phyloP scores from a whole-genome alignment of 73 alveolate genomes.

The Breviolum minutum region DNA sequence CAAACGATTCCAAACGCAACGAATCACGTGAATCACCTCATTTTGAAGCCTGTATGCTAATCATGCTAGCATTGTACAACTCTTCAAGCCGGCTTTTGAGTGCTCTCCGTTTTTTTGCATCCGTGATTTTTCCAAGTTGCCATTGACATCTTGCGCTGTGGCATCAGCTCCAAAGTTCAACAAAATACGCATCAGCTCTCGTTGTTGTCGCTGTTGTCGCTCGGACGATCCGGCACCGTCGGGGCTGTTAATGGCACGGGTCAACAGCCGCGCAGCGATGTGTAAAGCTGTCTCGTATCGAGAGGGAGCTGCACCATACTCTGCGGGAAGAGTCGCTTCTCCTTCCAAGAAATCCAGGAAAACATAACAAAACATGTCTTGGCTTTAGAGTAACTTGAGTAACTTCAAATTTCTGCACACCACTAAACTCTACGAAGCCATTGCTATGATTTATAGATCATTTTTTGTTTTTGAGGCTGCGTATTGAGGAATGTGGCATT shows the following conservation, averaged over 20 bases:
- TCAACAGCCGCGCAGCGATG: conserved; percentile 60
- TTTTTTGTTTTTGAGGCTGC: too few relatives aligned
- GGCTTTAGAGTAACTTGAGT: not conserved
- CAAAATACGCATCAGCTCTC: conserved; percentile 67
- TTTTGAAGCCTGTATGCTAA: not conserved
- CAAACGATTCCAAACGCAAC: too few relatives aligned
- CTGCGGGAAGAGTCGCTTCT: conserved; percentile 83
- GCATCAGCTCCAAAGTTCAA: conserved; percentile 61
- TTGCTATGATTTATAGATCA: too few relatives aligned
- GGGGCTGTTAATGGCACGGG: conserved; percentile 89
- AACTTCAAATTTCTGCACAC: too few relatives aligned
- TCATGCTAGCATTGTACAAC: too few relatives aligned
- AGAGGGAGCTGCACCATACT: conserved; percentile 69
- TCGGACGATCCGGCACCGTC: conserved; percentile 89
- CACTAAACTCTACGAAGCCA: too few relatives aligned
- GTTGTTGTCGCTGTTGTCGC: conserved; percentile 85
- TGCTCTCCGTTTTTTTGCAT: too few relatives aligned
- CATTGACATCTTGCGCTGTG: conserved; percentile 68
- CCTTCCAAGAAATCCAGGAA: not conserved
- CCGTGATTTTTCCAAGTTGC: not conserved
- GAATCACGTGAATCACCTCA: not conserved
- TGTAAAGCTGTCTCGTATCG: conserved; percentile 66
- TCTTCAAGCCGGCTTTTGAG: too few relatives aligned
- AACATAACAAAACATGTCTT: not conserved
- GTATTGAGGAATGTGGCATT: not conserved